Percentiles rank a stretch among this genome's conserved stretches.
phyloP scores from a whole-genome alignment of 306 rosid genomes.

The Comarum palustre region DNA sequence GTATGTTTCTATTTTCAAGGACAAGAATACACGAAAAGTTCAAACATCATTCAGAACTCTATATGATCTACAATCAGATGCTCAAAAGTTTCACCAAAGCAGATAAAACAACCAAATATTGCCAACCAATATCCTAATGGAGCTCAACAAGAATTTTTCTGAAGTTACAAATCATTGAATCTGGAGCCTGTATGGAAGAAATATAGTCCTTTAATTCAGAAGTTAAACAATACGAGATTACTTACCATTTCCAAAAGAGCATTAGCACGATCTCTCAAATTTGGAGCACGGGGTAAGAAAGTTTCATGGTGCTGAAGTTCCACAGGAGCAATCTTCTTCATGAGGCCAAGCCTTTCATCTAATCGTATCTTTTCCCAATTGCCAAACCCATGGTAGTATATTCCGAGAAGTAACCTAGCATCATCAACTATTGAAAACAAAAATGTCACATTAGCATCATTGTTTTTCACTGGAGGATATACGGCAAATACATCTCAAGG shows the following conservation, averaged over 20 bases:
- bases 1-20: not conserved
- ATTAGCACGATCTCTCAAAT: conserved; percentile 95
- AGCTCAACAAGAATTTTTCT: not conserved
- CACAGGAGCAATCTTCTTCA: conserved; percentile 91
- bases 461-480: not conserved
- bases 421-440: conserved; percentile 72
- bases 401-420: conserved; percentile 94
- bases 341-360: conserved; percentile 91
- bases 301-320: conserved; percentile 99
- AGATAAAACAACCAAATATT: not conserved
- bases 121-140: not conserved
- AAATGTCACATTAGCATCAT: conserved; percentile 25
- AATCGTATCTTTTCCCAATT: conserved; percentile 94
- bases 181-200: not conserved
- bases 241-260: conserved; percentile 94
- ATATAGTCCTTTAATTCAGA: not conserved
- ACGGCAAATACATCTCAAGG: not conserved
- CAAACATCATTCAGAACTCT: not conserved
- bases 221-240: conserved; percentile 20
- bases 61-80: not conserved
- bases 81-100: not conserved
- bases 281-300: conserved; percentile 96
- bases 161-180: not conserved
- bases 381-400: conserved; percentile 91
- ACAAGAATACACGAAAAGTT: not conserved